Evolutionary conservation across 352 stramenopile genomes (phyloP), one percentile per base, ranked within the genome.

Genomic region (Pythium rishiriense): DNA sequence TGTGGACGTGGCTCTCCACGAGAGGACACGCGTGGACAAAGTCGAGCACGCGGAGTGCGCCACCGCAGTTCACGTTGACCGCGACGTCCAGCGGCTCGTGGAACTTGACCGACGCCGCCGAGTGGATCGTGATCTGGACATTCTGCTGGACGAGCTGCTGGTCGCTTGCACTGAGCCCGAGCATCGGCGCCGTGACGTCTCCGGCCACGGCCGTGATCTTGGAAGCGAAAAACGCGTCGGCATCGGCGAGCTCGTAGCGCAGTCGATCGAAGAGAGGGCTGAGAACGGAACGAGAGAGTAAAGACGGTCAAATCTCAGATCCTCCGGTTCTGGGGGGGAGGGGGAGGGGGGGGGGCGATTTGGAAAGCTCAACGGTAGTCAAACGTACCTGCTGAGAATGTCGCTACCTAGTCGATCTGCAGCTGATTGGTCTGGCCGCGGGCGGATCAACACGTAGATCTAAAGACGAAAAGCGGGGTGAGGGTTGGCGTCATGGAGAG

Each of bases 11-110:
- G 53, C 81, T 83, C 19, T 74, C 65, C 33, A 90, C 59, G 10
- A 35, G 62, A 10, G 73, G 59, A 59, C 82, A 93, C 21, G 65
- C 74, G 42, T 87, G 68, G 12, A 87, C 72, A 56, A 95, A 90
- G 21, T 72, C 74, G 5, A 91, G 65, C 39, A 79, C 74, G 64
- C 90, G 64, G 52, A 94, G 58, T 10, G 87, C 79, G 6, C 86
- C 88, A 0, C 88, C 21, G 60, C 79, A 90, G 64, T 96, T 96
- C 79, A 96, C 91, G 64, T 92, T 81, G 17, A 94, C 74, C 2
- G 88, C 88, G 37, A 91, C 78, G n/a, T 95, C 83, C 5, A 96
- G 79, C 8, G 85, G 85, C 46, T 96, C 88, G 64, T 92, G 81
- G 74, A 96, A 96, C 56, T 90, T 81, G 29, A 96, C 86, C 0